Evolutionary conservation across 495 filamentous ascomycete genomes (phyloP).

Genomic region (Opeltia flavorubescens): DNA sequence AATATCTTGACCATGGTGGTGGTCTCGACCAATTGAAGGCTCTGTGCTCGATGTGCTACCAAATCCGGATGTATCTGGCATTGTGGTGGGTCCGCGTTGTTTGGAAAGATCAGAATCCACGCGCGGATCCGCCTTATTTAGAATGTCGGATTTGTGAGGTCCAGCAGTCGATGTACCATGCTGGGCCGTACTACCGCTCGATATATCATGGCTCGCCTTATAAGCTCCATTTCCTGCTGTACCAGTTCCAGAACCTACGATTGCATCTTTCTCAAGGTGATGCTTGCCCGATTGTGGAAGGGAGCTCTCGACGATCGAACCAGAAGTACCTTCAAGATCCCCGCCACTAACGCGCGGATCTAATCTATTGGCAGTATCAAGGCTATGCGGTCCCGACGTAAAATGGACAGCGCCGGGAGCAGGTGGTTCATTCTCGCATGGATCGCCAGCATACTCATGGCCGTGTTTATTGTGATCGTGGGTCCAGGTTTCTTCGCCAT

Average conservation of each 20-base stretch:
- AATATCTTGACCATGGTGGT: conserved; percentile 7
- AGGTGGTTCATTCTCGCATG: conserved; percentile 23
- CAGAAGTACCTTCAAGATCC: not conserved
- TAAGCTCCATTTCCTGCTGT: conserved; percentile 9
- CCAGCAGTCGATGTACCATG: conserved; percentile 20
- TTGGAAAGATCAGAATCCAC: conserved; percentile 14
- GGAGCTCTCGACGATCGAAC: not conserved
- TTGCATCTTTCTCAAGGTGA: conserved; percentile 8
- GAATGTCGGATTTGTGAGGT: conserved; percentile 34
- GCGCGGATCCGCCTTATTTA: conserved; percentile 37
- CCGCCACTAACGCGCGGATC: conserved; percentile 32
- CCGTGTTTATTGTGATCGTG: conserved; percentile 24
- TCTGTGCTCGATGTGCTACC: not conserved
- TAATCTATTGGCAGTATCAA: conserved; percentile 30
- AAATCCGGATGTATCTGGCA: not conserved
- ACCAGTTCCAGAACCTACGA: conserved; percentile 10
- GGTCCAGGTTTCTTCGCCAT: conserved; percentile 24
- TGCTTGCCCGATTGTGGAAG: conserved; percentile 3
- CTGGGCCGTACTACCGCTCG: not conserved
- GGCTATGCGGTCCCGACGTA: conserved; percentile 29
- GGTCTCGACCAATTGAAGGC: conserved; percentile 1
- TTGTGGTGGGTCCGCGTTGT: conserved; percentile 2
- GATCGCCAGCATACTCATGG: conserved; percentile 15
- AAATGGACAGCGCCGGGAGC: conserved; percentile 13
- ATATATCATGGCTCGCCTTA: conserved; percentile 5